Conservation (phyloP, 441 rosid genomes). For the Populus hybrid region DNA sequence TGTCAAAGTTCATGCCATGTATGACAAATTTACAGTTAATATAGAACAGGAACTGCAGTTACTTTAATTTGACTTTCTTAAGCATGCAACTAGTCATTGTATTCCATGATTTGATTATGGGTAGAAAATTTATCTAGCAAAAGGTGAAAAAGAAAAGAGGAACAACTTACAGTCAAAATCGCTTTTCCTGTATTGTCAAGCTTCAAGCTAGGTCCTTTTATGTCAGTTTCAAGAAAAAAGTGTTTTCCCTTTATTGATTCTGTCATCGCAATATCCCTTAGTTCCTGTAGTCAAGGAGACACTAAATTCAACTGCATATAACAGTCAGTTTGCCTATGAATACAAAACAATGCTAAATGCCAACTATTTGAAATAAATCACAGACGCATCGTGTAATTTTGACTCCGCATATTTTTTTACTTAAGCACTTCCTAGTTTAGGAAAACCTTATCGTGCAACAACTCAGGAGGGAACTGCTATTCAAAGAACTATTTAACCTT, state of each 20-base stretch:
- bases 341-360: not conserved
- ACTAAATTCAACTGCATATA: conserved; percentile 12
- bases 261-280: conserved; percentile 71
- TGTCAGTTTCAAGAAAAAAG: conserved; percentile 83
- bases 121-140: not conserved
- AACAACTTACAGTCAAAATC: conserved; percentile 63
- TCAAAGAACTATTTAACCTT: conserved; percentile 4
- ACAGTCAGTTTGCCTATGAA: not conserved
- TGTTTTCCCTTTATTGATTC: conserved; percentile 65
- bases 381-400: not conserved
- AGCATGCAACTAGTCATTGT: not conserved
- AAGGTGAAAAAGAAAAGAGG: not conserved
- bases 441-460: not conserved
- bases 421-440: not conserved
- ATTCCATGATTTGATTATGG: not conserved
- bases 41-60: too few relatives aligned
- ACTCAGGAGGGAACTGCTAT: not conserved
- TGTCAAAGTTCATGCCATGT: not conserved
- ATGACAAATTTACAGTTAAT: too few relatives aligned
- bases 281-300: conserved; percentile 45
- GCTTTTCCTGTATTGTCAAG: conserved; percentile 93
- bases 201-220: conserved; percentile 81
- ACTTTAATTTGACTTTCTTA: not conserved
- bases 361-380: not conserved
- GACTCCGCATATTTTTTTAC: not conserved